Base-by-base conservation (phyloP, 1,284 basidiomycete genomes). In the Austroboletus rostrupii region DNA sequence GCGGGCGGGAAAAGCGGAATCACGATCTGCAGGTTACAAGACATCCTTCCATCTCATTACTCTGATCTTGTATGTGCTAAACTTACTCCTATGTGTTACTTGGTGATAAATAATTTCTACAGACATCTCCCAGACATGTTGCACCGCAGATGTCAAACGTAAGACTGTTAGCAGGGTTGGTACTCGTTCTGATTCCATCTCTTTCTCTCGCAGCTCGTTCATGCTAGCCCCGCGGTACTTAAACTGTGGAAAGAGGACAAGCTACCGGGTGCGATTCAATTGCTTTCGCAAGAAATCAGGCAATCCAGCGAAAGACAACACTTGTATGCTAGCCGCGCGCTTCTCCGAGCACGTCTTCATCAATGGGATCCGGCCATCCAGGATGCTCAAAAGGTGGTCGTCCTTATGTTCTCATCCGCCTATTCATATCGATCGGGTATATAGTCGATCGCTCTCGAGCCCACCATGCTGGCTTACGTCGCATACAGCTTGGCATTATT, bases 21-120 rank as follows among this genome's bases (percentile, higher is more conserved):
- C n/a, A n/a, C n/a, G n/a, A n/a, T n/a, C n/a, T n/a, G 17, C 2
- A 44, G 11, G 6, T 50, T 57, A 7, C 2, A 14, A 16, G 45
- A 36, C 20, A 29, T 43, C 35, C 39, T 57, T 17, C 45, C 53
- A 12, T 31, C 20, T 9, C 26, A 21, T 3, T 55, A 49, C 19
- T 13, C 35, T 10, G 26, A 45, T 5, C 11, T 4, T 2, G 36
- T 37, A 37, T 16, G 36, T 19, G 1, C 36, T 20, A n/a, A 20
- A 11, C 10, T 8, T 5, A 8, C 11, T 16, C 19, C 8, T 12
- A 20, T 17, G 3, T 17, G 8, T 35, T n/a, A 16, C 16, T 35
- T 35, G 2, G n/a, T 35, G 6, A 37, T n/a, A 19, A 8, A 7
- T 10, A 3, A n/a, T 10, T 6, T 3, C 19, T 11, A 8, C 16